Evolutionary conservation across 306 rosid species (phyloP).

Genomic region (Quercus gilva): DNA sequence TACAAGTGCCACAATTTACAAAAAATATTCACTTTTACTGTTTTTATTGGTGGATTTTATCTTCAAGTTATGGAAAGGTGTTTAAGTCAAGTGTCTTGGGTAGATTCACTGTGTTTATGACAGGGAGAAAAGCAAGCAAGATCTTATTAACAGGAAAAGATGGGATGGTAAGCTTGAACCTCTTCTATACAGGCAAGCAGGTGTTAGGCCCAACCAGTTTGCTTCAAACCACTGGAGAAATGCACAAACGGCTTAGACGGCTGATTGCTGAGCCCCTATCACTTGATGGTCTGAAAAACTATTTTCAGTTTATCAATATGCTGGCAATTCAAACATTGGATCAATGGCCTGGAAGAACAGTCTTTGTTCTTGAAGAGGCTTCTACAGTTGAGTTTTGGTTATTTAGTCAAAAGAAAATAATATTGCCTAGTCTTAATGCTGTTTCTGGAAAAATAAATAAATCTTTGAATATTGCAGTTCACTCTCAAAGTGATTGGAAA

Average conservation of each 20-base stretch:
- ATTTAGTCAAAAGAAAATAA: neutral
- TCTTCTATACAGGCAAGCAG: slow-evolving; percentile 74
- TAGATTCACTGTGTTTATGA: slow-evolving; percentile 77
- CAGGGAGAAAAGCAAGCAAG: slow-evolving; percentile 85
- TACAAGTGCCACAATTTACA: neutral
- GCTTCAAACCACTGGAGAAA: slow-evolving; percentile 78
- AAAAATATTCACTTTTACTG: neutral
- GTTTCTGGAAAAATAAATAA: neutral
- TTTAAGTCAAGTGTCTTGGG: slow-evolving; percentile 78
- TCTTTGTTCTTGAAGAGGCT: slow-evolving; percentile 70
- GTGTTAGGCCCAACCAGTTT: slow-evolving; percentile 80
- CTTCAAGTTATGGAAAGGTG: slow-evolving; percentile 69
- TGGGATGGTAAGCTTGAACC: slow-evolving; percentile 79
- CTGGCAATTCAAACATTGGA: slow-evolving; percentile 63
- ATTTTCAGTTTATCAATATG: slow-evolving; percentile 66
- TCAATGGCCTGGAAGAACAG: slow-evolving; percentile 57
- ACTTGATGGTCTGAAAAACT: slow-evolving; percentile 67
- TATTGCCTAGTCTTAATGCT: neutral
- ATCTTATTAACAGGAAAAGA: slow-evolving; percentile 71
- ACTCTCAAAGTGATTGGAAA: slow-evolving; percentile 86
- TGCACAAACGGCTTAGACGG: slow-evolving; percentile 72
- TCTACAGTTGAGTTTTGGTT: slow-evolving; percentile 64
- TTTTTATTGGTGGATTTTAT: neutral
- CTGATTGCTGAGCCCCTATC: slow-evolving; percentile 78
- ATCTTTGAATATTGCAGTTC: slow-evolving; percentile 46